phyloP scores from a whole-genome alignment of 192 early-diverging fungal species.

The Coemansia sp. region DNA sequence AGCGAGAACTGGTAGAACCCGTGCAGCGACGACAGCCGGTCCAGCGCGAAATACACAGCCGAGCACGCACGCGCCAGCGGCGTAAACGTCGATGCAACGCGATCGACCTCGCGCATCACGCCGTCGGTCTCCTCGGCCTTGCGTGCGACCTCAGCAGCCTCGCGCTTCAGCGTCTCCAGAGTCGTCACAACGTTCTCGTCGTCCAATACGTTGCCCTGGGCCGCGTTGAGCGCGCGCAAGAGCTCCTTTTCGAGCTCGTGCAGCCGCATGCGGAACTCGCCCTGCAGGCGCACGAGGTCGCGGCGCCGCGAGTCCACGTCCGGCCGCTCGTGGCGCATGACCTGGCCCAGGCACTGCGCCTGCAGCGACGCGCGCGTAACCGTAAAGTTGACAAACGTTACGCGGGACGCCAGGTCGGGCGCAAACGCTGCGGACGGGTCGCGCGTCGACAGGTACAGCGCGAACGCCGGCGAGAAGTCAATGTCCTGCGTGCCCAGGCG shows the following conservation, averaged over 20 bases:
- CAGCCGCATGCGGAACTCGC: slow-evolving; percentile 92
- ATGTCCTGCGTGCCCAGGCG: slow-evolving; percentile 97
- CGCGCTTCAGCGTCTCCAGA: slow-evolving; percentile 92
- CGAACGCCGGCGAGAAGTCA: slow-evolving; percentile 98
- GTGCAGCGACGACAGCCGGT: slow-evolving; percentile 84
- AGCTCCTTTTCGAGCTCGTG: slow-evolving; percentile 92
- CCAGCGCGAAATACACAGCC: slow-evolving; percentile 95
- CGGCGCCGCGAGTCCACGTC: slow-evolving; percentile 93
- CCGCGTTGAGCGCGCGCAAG: slow-evolving; percentile 89
- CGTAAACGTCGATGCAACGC: slow-evolving; percentile 84
- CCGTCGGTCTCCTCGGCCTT: slow-evolving; percentile 94
- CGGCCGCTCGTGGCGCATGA: slow-evolving; percentile 91
- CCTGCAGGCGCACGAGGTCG: slow-evolving; percentile 91
- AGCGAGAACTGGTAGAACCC: slow-evolving; percentile 99
- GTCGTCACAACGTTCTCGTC: slow-evolving; percentile 94
- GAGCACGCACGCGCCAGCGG: slow-evolving; percentile 90
- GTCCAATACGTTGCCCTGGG: slow-evolving; percentile 96
- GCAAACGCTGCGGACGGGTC: slow-evolving; percentile 91
- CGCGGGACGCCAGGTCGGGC: slow-evolving; percentile 96
- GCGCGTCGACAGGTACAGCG: slow-evolving; percentile 89
- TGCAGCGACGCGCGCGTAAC: slow-evolving; percentile 95
- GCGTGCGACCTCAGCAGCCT: slow-evolving; percentile 90
- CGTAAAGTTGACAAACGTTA: slow-evolving; percentile 99
- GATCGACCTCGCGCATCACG: slow-evolving; percentile 94
- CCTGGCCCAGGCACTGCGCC: slow-evolving; percentile 95